These are phyloP conservation scores for Cyberlindnera americana DNA, from an alignment of 805 yeast species.

Conservation along the genomic window DNA sequence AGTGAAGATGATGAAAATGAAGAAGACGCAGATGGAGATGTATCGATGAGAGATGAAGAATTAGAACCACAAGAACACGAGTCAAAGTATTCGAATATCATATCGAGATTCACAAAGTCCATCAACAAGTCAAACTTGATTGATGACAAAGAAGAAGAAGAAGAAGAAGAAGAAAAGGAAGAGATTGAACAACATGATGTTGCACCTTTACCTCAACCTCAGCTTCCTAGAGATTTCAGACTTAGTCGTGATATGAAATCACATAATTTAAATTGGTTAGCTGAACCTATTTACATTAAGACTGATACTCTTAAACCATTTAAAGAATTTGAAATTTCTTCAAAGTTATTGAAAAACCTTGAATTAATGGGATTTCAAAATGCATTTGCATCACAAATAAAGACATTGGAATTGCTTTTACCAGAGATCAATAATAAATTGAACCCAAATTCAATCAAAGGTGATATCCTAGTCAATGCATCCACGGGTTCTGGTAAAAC, in stretches of 20 bases:
- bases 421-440: slow-evolving; percentile 36
- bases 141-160: slow-evolving; percentile 23
- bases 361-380: slow-evolving; percentile 39
- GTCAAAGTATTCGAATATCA: slow-evolving; percentile 46
- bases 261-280: slow-evolving; percentile 59
- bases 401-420: slow-evolving; percentile 54
- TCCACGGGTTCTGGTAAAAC: slow-evolving; percentile 97
- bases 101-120: slow-evolving; percentile 50
- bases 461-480: slow-evolving; percentile 86
- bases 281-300: slow-evolving; percentile 55
- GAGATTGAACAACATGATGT: slow-evolving; percentile 38
- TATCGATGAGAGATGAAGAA: slow-evolving; percentile 17
- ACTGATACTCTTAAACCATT: slow-evolving; percentile 49
- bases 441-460: slow-evolving; percentile 34
- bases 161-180: slow-evolving; percentile 27
- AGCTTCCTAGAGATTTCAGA: slow-evolving; percentile 49
- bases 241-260: slow-evolving; percentile 34
- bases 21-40: slow-evolving; percentile 11
- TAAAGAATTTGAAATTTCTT: slow-evolving; percentile 41
- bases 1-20: slow-evolving; percentile 14
- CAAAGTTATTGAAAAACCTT: slow-evolving; percentile 45
- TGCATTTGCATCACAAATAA: slow-evolving; percentile 78
- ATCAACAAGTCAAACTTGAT: slow-evolving; percentile 24
- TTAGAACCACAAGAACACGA: slow-evolving; percentile 22
- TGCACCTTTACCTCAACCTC: slow-evolving; percentile 85